phyloP scores from a whole-genome alignment of 139 green algal genomes.

The Chlorella sorokiniana region DNA sequence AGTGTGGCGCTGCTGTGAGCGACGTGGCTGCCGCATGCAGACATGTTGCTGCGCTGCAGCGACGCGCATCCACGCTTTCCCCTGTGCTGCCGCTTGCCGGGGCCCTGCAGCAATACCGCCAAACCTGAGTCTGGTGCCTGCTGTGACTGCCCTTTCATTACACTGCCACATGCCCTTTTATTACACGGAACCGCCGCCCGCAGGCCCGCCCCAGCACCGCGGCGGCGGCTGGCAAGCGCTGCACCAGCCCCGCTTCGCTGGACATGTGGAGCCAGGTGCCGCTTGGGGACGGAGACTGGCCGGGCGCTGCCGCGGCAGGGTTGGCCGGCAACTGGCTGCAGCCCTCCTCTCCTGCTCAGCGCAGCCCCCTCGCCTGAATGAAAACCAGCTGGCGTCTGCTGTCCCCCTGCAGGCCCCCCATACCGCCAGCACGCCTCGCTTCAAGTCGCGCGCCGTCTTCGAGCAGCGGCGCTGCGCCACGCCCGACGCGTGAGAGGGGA shows the following conservation, averaged over 20 bases:
- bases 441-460: neutral
- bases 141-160: neutral
- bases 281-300: too few species aligned
- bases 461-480: conserved; percentile 9
- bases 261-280: neutral
- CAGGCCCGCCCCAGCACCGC: conserved; percentile 14
- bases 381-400: neutral
- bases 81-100: neutral
- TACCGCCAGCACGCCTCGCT: neutral
- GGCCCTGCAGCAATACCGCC: neutral
- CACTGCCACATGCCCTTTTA: neutral
- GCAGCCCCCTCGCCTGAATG: too few species aligned
- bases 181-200: neutral
- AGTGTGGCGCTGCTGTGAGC: too few species aligned
- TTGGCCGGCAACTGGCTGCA: neutral
- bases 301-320: too few species aligned
- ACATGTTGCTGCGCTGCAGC: too few species aligned
- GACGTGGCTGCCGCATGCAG: too few species aligned
- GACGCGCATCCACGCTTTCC: too few species aligned
- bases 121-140: neutral
- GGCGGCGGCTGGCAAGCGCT: neutral
- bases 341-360: neutral
- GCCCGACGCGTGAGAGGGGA: conserved; percentile 4
- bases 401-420: neutral
- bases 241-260: neutral